These are phyloP conservation scores for Phaffomyces thermotolerans DNA, from an alignment of 805 yeast species.

Conservation along the genomic window DNA sequence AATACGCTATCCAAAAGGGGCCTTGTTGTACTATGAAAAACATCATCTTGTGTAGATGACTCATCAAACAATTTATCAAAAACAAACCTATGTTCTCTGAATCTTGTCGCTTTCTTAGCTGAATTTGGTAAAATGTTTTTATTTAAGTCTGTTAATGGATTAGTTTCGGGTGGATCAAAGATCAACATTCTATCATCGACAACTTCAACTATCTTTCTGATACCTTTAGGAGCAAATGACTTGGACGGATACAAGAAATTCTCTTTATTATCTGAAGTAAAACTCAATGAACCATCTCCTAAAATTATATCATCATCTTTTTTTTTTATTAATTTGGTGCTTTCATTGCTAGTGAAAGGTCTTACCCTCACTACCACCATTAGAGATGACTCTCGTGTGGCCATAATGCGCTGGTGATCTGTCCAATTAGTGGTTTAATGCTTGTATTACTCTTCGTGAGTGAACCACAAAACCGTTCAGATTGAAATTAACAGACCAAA, in stretches of 20 bases:
- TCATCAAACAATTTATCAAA: conserved; percentile 78
- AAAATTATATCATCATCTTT: conserved; percentile 35
- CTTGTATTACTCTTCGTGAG: too few species aligned
- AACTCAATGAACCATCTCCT: conserved; percentile 48
- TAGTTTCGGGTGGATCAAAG: conserved; percentile 76
- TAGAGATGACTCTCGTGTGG: conserved; percentile 46
- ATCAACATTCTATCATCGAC: conserved; percentile 82
- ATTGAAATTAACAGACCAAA: too few species aligned
- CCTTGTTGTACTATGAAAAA: conserved; percentile 57
- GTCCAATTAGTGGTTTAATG: too few species aligned
- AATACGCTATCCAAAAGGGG: conserved; percentile 69
- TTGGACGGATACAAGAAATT: conserved; percentile 13
- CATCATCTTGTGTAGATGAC: conserved; percentile 54
- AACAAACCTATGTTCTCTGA: conserved; percentile 70
- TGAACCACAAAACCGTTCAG: too few species aligned
- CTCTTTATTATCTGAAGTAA: conserved; percentile 14
- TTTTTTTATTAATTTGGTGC: conserved; percentile 35
- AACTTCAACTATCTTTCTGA: conserved; percentile 66
- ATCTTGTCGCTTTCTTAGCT: conserved; percentile 36
- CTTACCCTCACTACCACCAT: conserved; percentile 76
- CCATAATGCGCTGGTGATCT: conserved; percentile 1
- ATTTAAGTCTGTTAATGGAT: conserved; percentile 38
- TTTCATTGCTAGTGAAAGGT: conserved; percentile 65
- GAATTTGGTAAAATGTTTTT: conserved; percentile 29
- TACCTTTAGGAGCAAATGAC: conserved; percentile 36